Conservation (phyloP, 108 stramenopile species). For the Skeletonema costatum region DNA sequence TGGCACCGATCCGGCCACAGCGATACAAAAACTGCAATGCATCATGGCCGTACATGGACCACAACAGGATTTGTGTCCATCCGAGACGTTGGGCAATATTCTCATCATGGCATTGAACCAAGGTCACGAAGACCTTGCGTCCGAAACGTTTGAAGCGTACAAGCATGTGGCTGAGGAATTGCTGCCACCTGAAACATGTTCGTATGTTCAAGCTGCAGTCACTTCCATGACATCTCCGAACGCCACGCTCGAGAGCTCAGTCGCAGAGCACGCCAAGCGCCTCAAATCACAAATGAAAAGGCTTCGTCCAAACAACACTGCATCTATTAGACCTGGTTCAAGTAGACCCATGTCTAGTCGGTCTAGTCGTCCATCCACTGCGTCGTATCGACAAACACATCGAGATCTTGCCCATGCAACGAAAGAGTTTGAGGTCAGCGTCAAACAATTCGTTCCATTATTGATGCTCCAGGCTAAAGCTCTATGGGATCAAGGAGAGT, state of each 20-base stretch:
- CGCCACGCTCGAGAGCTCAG: slow-evolving; percentile 68
- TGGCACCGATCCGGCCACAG: slow-evolving; percentile 62
- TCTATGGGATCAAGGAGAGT: slow-evolving; percentile 90
- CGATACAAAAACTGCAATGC: slow-evolving; percentile 77
- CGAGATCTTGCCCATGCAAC: slow-evolving; percentile 21
- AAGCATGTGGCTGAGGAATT: slow-evolving; percentile 71
- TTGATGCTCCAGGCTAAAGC: slow-evolving; percentile 84
- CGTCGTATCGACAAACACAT: not conserved
- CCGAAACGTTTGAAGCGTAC: slow-evolving; percentile 77
- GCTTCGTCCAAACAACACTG: not conserved
- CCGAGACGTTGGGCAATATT: slow-evolving; percentile 87
- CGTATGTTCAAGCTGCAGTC: slow-evolving; percentile 84
- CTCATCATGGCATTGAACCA: slow-evolving; percentile 77
- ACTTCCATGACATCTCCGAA: slow-evolving; percentile 76
- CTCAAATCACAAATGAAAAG: slow-evolving; percentile 19
- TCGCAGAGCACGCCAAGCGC: slow-evolving; percentile 54
- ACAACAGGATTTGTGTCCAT: slow-evolving; percentile 50
- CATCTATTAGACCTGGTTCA: slow-evolving; percentile 16
- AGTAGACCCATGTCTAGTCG: slow-evolving; percentile 32
- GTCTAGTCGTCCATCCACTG: slow-evolving; percentile 15
- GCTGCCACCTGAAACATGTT: slow-evolving; percentile 68
- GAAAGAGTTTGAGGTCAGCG: slow-evolving; percentile 68
- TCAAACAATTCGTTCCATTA: slow-evolving; percentile 70
- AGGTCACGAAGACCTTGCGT: slow-evolving; percentile 78
- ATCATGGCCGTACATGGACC: slow-evolving; percentile 76